Evolutionary conservation across 1,284 basidiomycete genomes (phyloP).

Genomic region (Tetrapyrgos nigripes): DNA sequence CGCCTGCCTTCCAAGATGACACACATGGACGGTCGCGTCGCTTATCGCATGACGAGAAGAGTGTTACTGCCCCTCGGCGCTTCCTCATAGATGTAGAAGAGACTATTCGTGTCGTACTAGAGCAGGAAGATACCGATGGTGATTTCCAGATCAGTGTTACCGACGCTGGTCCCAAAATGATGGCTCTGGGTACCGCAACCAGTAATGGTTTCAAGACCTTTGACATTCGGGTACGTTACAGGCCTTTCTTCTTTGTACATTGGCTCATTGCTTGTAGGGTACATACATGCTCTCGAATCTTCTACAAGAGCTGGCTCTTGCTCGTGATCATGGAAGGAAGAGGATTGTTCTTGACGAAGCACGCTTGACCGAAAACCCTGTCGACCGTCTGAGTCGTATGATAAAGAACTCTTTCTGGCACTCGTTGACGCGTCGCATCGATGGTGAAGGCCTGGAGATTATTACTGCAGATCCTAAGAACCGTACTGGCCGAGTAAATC

Average conservation of each 20-base stretch:
- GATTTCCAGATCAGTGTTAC: conserved; percentile 98
- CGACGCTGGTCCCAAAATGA: conserved; percentile 96
- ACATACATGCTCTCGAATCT: conserved; percentile 99
- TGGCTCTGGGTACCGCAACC: conserved; percentile 94
- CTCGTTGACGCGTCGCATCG: conserved; percentile 94
- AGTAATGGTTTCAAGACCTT: conserved; percentile 98
- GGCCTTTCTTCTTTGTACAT: conserved; percentile 1
- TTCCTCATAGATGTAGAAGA: conserved; percentile 99
- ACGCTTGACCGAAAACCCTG: conserved; percentile 95
- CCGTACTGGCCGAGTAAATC: conserved; percentile 83
- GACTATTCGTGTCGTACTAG: conserved; percentile 94
- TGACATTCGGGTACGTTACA: conserved; percentile 83
- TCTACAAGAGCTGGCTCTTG: conserved; percentile 97
- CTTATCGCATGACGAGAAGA: conserved; percentile 87
- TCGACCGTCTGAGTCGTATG: conserved; percentile 96
- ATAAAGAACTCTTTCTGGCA: conserved; percentile 99
- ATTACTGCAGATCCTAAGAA: conserved; percentile 98
- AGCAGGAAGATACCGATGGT: conserved; percentile 98
- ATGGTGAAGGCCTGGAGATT: conserved; percentile 95
- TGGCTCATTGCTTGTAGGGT: conserved; percentile 57
- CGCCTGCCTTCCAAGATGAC: conserved; percentile 78
- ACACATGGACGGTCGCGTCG: conserved; percentile 73
- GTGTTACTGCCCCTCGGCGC: conserved; percentile 74
- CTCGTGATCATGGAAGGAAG: conserved; percentile 94
- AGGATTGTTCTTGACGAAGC: conserved; percentile 98